Evolutionary conservation across 495 filamentous ascomycete genomes (phyloP), one percentile per base, ranked within the genome.

Genomic region (Zalerion maritima): DNA sequence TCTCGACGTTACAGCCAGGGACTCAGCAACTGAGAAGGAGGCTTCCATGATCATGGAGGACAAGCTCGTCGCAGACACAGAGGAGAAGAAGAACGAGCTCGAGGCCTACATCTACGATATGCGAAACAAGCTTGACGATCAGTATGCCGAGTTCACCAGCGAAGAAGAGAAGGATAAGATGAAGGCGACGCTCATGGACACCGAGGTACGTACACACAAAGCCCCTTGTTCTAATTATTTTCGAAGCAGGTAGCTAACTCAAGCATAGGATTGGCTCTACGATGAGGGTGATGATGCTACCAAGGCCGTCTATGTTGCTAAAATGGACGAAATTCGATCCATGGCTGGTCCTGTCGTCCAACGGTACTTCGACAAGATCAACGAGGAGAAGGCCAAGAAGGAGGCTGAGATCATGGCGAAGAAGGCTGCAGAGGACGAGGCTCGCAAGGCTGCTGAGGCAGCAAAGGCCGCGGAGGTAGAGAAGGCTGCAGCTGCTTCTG

Each of bases 61-160:
- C 62, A 99, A 96, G 67, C 72, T 94, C 21, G 86, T 99, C 23
- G 83, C 84, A 32, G 91, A 96, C 54, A 99, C 89, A 14, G 89
- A 96, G 49, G 83, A 96, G 64, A 91, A 89, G 70, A 96, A 96
- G 82, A 99, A 99, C 63, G 89, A 94, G 54, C 78, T 99, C 22
- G 89, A 99, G 66, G 75, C 80, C 21, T 87, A 75, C 55, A 94
- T 96, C 64, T 99, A 99, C 57, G 82, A 94, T 43, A 66, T 91
- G 46, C 75, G 86, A 38, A 82, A 83, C 60, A 94, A 94, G 71
- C 68, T 94, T 27, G 81, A 93, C 43, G 83, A 85, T 38, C 69
- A 80, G 40, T 94, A 89, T 56, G 62, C 84, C 32, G 75, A 86
- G 26, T 83, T 93, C 41, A 77, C 83, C 38, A 81, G 62, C 45